Percentiles rank a stretch among this genome's conserved stretches.
These are phyloP conservation scores for Mycena chlorophos DNA, from an alignment of 768 basidiomycete species.

Conservation along the genomic window DNA sequence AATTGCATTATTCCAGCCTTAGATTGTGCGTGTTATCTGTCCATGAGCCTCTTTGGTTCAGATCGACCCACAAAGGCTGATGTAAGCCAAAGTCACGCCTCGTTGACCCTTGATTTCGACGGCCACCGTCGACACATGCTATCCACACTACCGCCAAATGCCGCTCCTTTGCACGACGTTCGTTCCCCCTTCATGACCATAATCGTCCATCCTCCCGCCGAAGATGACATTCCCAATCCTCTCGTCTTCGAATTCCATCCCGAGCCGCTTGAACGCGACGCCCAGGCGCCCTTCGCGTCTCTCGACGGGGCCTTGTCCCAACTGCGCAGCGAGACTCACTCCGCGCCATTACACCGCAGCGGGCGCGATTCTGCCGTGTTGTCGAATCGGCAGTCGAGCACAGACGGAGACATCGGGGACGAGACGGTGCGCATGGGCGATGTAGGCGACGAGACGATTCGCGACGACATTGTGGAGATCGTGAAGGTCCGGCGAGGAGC, in stretches of 20 bases:
- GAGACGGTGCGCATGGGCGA: conserved; percentile 21
- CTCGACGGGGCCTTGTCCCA: conserved; percentile 33
- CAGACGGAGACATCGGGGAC: conserved; percentile 22
- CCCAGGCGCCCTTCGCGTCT: conserved; percentile 27
- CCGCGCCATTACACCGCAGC: conserved; percentile 27
- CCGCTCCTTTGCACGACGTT: no score
- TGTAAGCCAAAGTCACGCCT: no score
- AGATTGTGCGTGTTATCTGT: no score
- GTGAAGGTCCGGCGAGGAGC: conserved; percentile 52
- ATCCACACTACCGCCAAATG: no score
- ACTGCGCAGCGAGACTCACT: conserved; percentile 16
- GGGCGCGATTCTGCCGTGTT: conserved; percentile 24
- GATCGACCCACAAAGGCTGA: no score
- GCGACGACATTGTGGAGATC: conserved; percentile 61
- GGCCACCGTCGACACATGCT: no score
- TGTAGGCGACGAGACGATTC: no score
- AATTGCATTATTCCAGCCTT: no score
- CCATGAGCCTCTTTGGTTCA: no score
- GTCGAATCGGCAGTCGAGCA: conserved; percentile 23
- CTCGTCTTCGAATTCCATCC: conserved; percentile 47
- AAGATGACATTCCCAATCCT: conserved; percentile 55
- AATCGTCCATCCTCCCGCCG: conserved; percentile 58
- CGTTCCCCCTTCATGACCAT: no score
- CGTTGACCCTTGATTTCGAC: no score
- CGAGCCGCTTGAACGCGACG: conserved; percentile 16